Base-by-base conservation (phyloP, 352 stramenopile species). In the Phytophthora vignae region DNA sequence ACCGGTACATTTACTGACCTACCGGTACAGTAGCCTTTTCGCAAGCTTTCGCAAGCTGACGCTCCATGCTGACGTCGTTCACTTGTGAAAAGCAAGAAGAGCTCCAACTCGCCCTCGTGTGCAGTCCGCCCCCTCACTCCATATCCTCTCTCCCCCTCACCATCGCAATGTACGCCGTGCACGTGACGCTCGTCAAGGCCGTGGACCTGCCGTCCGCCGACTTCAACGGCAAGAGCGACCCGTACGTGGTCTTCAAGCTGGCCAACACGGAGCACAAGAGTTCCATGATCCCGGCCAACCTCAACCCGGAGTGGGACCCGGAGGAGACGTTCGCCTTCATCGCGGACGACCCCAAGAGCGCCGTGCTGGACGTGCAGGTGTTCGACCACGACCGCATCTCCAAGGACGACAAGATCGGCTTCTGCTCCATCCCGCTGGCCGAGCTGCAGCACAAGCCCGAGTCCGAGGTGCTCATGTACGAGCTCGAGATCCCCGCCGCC, bases 221-320 rank as follows among this genome's bases (percentile, higher is more conserved):
- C 82, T 90, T 88, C 40, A 91, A 90, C 69, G 87, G 89, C 75
- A 96, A 96, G 79, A 93, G 84, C 64, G 89, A 96, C 70, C 88
- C 88, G 62, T 94, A 96, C 69, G 78, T 94, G 44, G 75, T 87
- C 25, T 92, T 96, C 70, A 89, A 90, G 52, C 64, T 94, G 31
- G 81, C 83, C 60, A 79, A 77, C 49, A 80, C 77, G 42, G 90
- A 76, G 63, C 88, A 88, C 67, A 91, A 90, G 74, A 93, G 83
- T 76, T 90, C 87, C 46, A 76, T 82, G 44, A 79, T 92, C 46
- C 55, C 68, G 12, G 79, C 76, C 49, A 83, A 85, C 44, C 64
- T 96, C 17, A 90, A 92, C 49, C 87, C 88, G 8, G 79, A 85
- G 56, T 96, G 89, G 87, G 75, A 79, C 48, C 85, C 85, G 3